phyloP scores from a whole-genome alignment of 441 rosid genomes.

The Euphorbia schlechtendalii region DNA sequence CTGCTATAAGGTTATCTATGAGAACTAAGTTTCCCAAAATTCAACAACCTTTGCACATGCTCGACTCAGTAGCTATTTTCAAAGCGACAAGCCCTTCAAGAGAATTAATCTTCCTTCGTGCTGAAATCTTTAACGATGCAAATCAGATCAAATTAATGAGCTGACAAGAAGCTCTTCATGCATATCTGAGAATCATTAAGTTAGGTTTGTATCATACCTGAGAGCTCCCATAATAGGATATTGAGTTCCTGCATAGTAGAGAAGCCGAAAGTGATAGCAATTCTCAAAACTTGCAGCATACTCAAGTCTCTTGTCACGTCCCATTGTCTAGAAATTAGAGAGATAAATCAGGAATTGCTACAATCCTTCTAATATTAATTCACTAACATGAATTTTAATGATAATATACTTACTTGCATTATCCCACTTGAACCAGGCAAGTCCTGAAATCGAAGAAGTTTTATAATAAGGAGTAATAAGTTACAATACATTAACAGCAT shows the following conservation, averaged over 20 bases:
- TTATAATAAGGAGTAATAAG: too few species aligned
- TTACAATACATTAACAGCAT: neutral
- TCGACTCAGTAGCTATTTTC: neutral
- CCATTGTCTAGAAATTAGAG: conserved; percentile 63
- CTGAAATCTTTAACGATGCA: too few species aligned
- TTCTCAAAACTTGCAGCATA: conserved; percentile 82
- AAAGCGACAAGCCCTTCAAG: neutral
- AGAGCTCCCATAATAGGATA: conserved; percentile 98
- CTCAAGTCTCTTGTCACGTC: conserved; percentile 80
- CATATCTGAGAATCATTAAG: neutral
- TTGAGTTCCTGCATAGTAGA: conserved; percentile 82
- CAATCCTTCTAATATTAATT: conserved; percentile 7
- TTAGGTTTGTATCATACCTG: conserved; percentile 34
- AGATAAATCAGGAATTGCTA: conserved; percentile 13
- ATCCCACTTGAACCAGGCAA: conserved; percentile 91
- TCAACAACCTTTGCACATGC: neutral
- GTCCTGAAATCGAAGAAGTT: conserved; percentile 44
- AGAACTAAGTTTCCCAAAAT: neutral
- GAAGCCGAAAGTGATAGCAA: conserved; percentile 85
- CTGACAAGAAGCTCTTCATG: neutral
- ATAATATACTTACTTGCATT: conserved; percentile 75
- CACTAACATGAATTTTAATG: neutral
- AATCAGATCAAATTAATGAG: too few species aligned
- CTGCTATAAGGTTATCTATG: neutral
- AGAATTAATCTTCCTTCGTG: too few species aligned